phyloP scores from a whole-genome alignment of 768 basidiomycete genomes.

The Rhizopogon roseolus region DNA sequence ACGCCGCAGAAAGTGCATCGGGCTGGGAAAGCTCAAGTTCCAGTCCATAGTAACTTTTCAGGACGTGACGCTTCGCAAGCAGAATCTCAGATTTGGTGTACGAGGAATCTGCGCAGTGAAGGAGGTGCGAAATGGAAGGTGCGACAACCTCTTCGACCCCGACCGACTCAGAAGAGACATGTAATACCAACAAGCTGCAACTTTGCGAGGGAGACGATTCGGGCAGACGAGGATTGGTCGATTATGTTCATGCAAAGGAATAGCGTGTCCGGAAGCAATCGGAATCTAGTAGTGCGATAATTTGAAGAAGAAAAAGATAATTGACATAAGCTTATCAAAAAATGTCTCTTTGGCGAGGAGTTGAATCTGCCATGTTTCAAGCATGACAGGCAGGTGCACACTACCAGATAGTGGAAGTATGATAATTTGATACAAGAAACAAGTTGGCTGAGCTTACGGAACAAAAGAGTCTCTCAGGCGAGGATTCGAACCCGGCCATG shows the following conservation, averaged over 20 bases:
- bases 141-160: constrained; percentile 92
- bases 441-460: too few relatives aligned
- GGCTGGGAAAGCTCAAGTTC: constrained; percentile 83
- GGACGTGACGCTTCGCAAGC: constrained; percentile 83
- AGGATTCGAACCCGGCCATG: too few relatives aligned
- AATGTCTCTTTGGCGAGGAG: too few relatives aligned
- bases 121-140: constrained; percentile 78
- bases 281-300: too few relatives aligned
- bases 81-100: constrained; percentile 79
- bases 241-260: constrained; percentile 88
- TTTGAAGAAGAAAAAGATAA: too few relatives aligned
- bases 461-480: too few relatives aligned
- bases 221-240: constrained; percentile 64
- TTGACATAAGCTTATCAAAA: too few relatives aligned
- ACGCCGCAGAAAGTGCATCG: constrained; percentile 90
- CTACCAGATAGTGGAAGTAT: too few relatives aligned
- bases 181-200: constrained; percentile 94
- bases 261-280: constrained; percentile 83
- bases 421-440: too few relatives aligned
- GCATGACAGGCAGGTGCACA: too few relatives aligned
- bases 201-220: constrained; percentile 75
- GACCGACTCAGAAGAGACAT: too few relatives aligned
- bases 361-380: too few relatives aligned
- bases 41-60: constrained; percentile 84
- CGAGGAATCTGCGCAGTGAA: constrained; percentile 72